Percentiles rank a stretch among this genome's conserved stretches.
Evolutionary conservation across 176 grass and related monocot genomes (phyloP).

Genomic region (Oryza punctata): DNA sequence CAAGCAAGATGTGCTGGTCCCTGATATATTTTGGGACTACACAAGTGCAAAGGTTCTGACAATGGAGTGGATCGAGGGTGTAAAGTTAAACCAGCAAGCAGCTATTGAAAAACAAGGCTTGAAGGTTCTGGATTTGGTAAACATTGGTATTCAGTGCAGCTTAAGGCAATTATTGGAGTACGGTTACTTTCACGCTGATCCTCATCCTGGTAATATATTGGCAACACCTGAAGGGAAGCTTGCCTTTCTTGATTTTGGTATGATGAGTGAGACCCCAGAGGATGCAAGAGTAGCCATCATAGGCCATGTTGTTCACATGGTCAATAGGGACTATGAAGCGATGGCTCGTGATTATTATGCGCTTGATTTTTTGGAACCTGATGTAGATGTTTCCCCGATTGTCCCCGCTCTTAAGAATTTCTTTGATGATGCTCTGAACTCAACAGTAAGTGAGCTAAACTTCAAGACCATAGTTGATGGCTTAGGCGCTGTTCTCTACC

Average conservation of each 20-base stretch:
- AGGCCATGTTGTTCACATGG: slow-evolving; percentile 94
- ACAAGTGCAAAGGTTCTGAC: slow-evolving; percentile 91
- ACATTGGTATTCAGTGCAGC: slow-evolving; percentile 96
- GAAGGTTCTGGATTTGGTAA: slow-evolving; percentile 83
- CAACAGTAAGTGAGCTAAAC: slow-evolving; percentile 98
- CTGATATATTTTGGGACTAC: slow-evolving; percentile 98
- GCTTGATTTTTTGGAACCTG: slow-evolving; percentile 73
- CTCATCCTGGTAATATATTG: slow-evolving; percentile 96
- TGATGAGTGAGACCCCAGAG: slow-evolving; percentile 99
- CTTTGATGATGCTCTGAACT: slow-evolving; percentile 90
- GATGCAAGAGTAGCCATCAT: slow-evolving; percentile 93
- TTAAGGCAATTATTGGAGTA: slow-evolving; percentile 95
- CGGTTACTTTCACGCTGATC: slow-evolving; percentile 92
- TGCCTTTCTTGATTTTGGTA: slow-evolving; percentile 98
- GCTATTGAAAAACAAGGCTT: slow-evolving; percentile 89
- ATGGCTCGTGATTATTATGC: slow-evolving; percentile 99
- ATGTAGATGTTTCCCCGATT: slow-evolving; percentile 90
- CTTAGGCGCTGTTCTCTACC: slow-evolving; percentile 87
- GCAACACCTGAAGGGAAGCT: slow-evolving; percentile 92
- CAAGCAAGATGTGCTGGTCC: slow-evolving; percentile 91
- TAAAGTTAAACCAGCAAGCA: slow-evolving; percentile 89
- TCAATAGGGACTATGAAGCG: slow-evolving; percentile 94
- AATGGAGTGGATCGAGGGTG: slow-evolving; percentile 95
- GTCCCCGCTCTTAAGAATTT: slow-evolving; percentile 86
- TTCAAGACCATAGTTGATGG: slow-evolving; percentile 97